Conservation (phyloP, 345 rosid species). For the Xanthoceras sorbifolium region DNA sequence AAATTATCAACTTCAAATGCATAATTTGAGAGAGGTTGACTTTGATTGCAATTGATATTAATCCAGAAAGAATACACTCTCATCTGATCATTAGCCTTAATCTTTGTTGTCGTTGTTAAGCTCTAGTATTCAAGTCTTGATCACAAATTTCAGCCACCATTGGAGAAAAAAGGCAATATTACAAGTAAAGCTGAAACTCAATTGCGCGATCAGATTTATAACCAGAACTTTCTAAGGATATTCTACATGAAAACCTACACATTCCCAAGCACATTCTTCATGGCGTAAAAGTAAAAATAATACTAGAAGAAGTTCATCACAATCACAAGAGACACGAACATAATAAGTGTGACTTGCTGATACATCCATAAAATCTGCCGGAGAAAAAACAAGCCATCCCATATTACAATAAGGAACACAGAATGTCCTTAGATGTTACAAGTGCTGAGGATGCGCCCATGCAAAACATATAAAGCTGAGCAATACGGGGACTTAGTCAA, state of each 20-base stretch:
- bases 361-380: neutral
- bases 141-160: no score
- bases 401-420: neutral
- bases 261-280: neutral
- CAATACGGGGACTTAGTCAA: neutral
- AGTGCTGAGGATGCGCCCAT: neutral
- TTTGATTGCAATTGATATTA: neutral
- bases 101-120: neutral
- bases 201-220: neutral
- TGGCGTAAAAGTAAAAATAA: neutral
- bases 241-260: neutral
- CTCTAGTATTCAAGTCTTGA: neutral
- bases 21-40: neutral
- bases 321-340: neutral
- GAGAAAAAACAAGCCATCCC: neutral
- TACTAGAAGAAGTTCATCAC: neutral
- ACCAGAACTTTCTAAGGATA: neutral
- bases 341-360: neutral
- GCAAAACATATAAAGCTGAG: neutral
- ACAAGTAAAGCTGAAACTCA: neutral
- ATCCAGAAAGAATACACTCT: neutral
- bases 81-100: neutral
- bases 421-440: neutral
- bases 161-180: neutral
- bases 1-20: neutral